phyloP scores from a whole-genome alignment of 2,329 filamentous ascomycete species.

The Verticillium dahliae region DNA sequence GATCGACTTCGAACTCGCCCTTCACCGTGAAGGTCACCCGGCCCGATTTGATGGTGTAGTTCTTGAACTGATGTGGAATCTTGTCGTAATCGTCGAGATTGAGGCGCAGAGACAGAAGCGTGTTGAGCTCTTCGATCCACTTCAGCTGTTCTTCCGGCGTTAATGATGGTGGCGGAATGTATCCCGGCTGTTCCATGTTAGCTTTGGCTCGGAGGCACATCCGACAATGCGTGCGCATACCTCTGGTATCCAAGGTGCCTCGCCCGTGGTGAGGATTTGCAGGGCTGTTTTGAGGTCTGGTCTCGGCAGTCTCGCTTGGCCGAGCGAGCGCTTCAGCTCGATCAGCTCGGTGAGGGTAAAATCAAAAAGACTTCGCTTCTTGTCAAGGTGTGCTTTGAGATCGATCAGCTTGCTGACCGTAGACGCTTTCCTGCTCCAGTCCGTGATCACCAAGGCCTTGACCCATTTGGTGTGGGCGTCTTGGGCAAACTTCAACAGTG shows the following conservation, averaged over 20 bases:
- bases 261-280: constrained; percentile 74
- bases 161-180: constrained; percentile 67
- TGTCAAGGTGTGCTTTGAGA: constrained; percentile 67
- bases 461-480: constrained; percentile 81
- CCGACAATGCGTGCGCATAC: constrained; percentile 36
- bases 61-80: constrained; percentile 66
- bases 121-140: constrained; percentile 76
- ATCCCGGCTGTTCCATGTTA: constrained; percentile 52
- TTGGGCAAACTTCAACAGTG: constrained; percentile 71
- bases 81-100: constrained; percentile 75
- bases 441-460: constrained; percentile 82
- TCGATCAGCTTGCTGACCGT: constrained; percentile 86
- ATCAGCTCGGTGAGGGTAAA: constrained; percentile 56
- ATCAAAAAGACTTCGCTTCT: constrained; percentile 55
- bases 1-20: constrained; percentile 85
- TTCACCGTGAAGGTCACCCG: constrained; percentile 80
- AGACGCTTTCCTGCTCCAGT: constrained; percentile 77
- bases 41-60: constrained; percentile 77
- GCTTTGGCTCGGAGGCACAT: background rate
- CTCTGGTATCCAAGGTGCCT: constrained; percentile 72
- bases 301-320: constrained; percentile 70
- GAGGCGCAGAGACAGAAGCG: constrained; percentile 73
- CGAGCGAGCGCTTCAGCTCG: constrained; percentile 66
- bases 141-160: constrained; percentile 66
- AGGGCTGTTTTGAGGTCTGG: constrained; percentile 88